Base-by-base conservation (phyloP, 75 land plant genomes). In the Pseudotsuga menziesii region DNA sequence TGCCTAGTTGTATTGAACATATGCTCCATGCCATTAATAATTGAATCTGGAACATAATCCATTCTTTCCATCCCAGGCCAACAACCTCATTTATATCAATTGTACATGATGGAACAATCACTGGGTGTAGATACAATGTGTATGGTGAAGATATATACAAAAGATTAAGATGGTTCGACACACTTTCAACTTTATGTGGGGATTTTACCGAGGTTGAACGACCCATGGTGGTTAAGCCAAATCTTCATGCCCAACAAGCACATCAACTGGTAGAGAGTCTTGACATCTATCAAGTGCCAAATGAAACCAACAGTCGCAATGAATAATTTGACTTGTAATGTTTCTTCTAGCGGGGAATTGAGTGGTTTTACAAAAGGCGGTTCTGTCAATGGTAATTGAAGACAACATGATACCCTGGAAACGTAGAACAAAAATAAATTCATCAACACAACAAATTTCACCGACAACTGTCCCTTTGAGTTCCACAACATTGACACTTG, bases 11-110 rank as follows among this genome's bases (percentile, higher is more conserved):
- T 80, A 76, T 78, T 89, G 78, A 91, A 91, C 26, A 97, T 87
- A 82, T 97, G 96, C 59, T 95, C 99, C 98, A 94, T 97, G 2
- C 99, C 99, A 89, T 97, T 96, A 17, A 69, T 80, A 77, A 80
- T 56, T 61, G 87, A 79, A 15, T 85, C 84, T 60, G 91, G 89
- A 76, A 67, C 27, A 56, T 84, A 61, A 59, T 91, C 89, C 73
- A 78, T 6, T 58, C 84, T 84, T 66, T 90, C 89, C 39, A 78
- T 62, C 72, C 76, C 85, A 23, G 64, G 78, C 44, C 69, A 19
- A 87, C 88, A 22, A 73, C 29, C 58, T 81, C 82, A 72, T 66
- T 61, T 5, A 78, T 62, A 44, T 91, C 91, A 81, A 85, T 85
- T 56, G 61, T 58, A 72, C 88, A 77, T 19, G 86, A 82, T 82